These are phyloP conservation scores for Sporothrix brunneoviolacea DNA, from an alignment of 2,329 filamentous ascomycete species.

Conservation along the genomic window DNA sequence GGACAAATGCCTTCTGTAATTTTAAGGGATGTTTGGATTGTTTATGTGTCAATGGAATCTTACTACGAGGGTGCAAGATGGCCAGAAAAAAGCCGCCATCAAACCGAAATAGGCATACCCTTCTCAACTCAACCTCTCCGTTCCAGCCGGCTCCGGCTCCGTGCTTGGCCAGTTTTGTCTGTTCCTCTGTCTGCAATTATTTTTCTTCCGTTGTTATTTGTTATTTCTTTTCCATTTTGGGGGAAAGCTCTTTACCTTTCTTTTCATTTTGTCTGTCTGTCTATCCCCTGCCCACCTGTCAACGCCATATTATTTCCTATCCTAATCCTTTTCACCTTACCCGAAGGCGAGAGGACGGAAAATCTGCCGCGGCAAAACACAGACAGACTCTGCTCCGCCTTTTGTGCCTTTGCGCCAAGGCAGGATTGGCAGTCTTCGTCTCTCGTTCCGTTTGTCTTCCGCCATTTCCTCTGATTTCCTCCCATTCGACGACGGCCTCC, in stretches of 20 bases:
- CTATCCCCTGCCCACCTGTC: too few relatives aligned
- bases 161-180: too few relatives aligned
- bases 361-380: neutral
- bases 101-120: slow-evolving; percentile 5
- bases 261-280: too few relatives aligned
- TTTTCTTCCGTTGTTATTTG: too few relatives aligned
- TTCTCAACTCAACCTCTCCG: slow-evolving; percentile 7
- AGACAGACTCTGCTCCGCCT: too few relatives aligned
- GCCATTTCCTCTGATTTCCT: too few relatives aligned
- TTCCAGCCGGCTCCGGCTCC: neutral
- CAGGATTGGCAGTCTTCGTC: too few relatives aligned
- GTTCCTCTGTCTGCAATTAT: neutral
- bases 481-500: too few relatives aligned
- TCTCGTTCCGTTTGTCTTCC: too few relatives aligned
- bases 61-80: neutral
- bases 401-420: neutral
- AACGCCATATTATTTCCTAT: neutral
- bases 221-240: too few relatives aligned
- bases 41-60: neutral
- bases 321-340: neutral
- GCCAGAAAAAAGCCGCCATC: neutral
- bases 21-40: neutral
- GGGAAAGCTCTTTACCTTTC: too few relatives aligned
- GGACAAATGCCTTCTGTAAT: neutral
- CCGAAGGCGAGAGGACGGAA: neutral